phyloP scores from a whole-genome alignment of 208 protist species.

The Trypanosoma lewisi region DNA sequence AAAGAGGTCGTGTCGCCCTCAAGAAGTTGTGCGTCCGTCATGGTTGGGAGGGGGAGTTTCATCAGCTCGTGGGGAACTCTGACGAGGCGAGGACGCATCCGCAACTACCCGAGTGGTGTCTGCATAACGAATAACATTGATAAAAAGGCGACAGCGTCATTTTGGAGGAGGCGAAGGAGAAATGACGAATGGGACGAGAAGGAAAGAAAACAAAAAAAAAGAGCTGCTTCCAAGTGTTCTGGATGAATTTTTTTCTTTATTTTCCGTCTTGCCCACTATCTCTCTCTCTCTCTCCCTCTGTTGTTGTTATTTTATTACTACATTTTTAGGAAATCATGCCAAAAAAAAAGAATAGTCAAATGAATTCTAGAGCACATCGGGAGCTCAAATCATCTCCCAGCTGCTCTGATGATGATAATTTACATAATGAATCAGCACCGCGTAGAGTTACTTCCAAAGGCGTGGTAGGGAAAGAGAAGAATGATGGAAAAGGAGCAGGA shows the following conservation, averaged over 20 bases:
- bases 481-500: background rate
- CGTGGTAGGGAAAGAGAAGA: background rate
- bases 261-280: background rate
- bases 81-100: slow-evolving; percentile 3
- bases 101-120: slow-evolving; percentile 4
- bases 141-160: too few species aligned
- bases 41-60: slow-evolving; percentile 20
- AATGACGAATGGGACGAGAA: background rate
- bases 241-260: slow-evolving; percentile 3
- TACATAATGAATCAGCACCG: background rate
- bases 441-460: background rate
- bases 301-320: background rate
- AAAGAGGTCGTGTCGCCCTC: slow-evolving; percentile 29
- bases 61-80: slow-evolving; percentile 7
- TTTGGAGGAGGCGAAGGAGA: too few species aligned
- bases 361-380: background rate
- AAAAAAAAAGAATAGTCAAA: background rate
- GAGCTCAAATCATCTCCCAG: background rate
- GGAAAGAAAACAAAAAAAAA: background rate
- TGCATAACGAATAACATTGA: too few species aligned
- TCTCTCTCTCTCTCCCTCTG: background rate
- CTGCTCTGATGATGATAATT: background rate
- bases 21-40: slow-evolving; percentile 31
- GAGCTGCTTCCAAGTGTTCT: too few species aligned
- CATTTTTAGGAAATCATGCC: slow-evolving; percentile 1